Percentiles rank a stretch among this genome's conserved stretches.
phyloP scores from a whole-genome alignment of 768 basidiomycete species.

The Suillus bovinus region DNA sequence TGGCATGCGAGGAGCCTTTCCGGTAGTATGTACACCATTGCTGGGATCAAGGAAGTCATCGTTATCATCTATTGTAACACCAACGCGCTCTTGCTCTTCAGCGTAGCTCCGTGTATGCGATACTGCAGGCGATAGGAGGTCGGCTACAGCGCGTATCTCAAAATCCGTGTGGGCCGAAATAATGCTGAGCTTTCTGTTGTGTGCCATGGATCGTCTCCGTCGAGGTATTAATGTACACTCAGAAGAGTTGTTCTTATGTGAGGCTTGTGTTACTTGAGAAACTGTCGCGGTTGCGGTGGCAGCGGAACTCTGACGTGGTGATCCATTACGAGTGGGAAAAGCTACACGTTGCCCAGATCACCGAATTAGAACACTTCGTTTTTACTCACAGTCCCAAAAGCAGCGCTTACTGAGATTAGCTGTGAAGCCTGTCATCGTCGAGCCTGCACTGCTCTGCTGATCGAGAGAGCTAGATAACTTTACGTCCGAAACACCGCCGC shows the following conservation, averaged over 20 bases:
- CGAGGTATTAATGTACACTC: slow-evolving; percentile 25
- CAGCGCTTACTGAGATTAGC: slow-evolving; percentile 30
- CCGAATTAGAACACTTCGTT: slow-evolving; percentile 25
- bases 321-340: slow-evolving; percentile 20
- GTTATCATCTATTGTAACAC: slow-evolving; percentile 27
- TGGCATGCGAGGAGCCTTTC: slow-evolving; percentile 16
- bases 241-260: slow-evolving; percentile 28
- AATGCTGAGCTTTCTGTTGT: slow-evolving; percentile 39
- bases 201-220: slow-evolving; percentile 22
- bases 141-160: slow-evolving; percentile 53
- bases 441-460: slow-evolving; percentile 24
- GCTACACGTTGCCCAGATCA: slow-evolving; percentile 22
- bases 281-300: slow-evolving; percentile 11
- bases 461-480: slow-evolving; percentile 33
- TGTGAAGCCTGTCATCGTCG: slow-evolving; percentile 21
- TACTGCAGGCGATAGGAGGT: slow-evolving; percentile 42
- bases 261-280: slow-evolving; percentile 16
- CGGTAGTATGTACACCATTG: slow-evolving; percentile 12
- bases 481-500: slow-evolving; percentile 65
- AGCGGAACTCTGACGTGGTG: slow-evolving; percentile 17
- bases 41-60: slow-evolving; percentile 32
- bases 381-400: slow-evolving; percentile 22
- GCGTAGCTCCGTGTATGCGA: slow-evolving; percentile 23
- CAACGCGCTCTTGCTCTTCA: slow-evolving; percentile 26
- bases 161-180: slow-evolving; percentile 50